phyloP scores from a whole-genome alignment of 192 early-diverging fungal genomes.

The Podila clonocystis region DNA sequence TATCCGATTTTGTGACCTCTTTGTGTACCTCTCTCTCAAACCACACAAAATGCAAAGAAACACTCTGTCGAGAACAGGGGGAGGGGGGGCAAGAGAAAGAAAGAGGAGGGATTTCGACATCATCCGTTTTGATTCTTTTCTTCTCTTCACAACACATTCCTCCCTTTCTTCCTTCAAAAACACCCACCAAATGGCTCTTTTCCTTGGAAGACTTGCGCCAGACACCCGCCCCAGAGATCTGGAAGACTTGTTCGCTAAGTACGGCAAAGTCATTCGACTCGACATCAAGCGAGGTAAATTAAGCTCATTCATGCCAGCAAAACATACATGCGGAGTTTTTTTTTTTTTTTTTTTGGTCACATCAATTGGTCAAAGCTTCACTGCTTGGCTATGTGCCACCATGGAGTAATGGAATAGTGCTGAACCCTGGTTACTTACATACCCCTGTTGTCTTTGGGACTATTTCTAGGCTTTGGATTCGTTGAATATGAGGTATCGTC shows the following conservation, averaged over 20 bases:
- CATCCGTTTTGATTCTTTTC: background rate
- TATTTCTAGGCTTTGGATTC: slow-evolving; percentile 51
- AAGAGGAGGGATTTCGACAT: background rate
- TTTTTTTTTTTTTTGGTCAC: background rate
- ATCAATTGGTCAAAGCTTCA: background rate
- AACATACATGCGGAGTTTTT: too few relatives aligned
- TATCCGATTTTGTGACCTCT: too few relatives aligned
- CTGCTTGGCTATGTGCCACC: background rate
- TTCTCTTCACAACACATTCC: background rate
- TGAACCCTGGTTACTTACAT: background rate
- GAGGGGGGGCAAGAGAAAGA: too few relatives aligned
- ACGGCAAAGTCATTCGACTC: slow-evolving; percentile 55
- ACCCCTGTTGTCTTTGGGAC: background rate
- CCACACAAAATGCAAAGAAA: too few relatives aligned
- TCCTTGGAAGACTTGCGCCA: slow-evolving; percentile 51
- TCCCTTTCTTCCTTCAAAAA: background rate
- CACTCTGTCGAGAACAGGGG: too few relatives aligned
- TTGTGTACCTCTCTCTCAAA: too few relatives aligned
- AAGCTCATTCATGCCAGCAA: background rate
- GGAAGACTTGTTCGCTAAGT: slow-evolving; percentile 60
- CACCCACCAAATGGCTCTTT: slow-evolving; percentile 50
- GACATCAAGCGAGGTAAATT: slow-evolving; percentile 58
- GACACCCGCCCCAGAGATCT: slow-evolving; percentile 55
- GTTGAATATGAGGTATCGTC: slow-evolving; percentile 51
- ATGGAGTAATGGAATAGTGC: background rate